These are phyloP conservation scores for Tagetes erecta DNA, from an alignment of 129 eudicot genomes.

Conservation along the genomic window DNA sequence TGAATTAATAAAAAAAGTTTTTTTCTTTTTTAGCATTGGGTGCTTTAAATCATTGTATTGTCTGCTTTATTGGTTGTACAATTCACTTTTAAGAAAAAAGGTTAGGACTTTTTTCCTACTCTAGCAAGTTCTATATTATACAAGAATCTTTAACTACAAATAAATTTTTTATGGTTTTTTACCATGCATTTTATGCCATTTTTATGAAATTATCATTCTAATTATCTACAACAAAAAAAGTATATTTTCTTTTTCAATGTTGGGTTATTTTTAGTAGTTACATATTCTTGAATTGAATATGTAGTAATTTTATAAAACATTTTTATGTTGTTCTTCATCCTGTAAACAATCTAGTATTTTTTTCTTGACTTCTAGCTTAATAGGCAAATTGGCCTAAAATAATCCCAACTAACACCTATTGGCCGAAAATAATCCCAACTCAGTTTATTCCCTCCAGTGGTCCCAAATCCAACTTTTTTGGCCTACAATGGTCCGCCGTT, in stretches of 20 bases:
- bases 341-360: not conserved
- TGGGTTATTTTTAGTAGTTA: not conserved
- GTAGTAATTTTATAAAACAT: not conserved
- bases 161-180: not conserved
- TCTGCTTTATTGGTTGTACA: slow-evolving; percentile 30
- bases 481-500: too few species aligned
- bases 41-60: slow-evolving; percentile 28
- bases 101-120: not conserved
- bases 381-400: too few species aligned
- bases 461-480: too few species aligned
- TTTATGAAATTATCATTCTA: not conserved
- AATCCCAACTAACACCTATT: too few species aligned
- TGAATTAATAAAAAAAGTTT: not conserved
- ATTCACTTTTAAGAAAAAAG: slow-evolving; percentile 18
- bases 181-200: not conserved
- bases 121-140: not conserved
- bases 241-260: not conserved
- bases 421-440: too few species aligned
- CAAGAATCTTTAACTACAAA: slow-evolving; percentile 12
- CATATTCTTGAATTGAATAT: not conserved
- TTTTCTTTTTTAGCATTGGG: slow-evolving; percentile 8
- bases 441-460: too few species aligned
- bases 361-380: too few species aligned
- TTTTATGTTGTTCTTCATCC: not conserved
- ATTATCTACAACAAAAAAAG: not conserved